Conservation (phyloP, 2,329 filamentous ascomycete genomes). For the Pestalotiopsis sp. region DNA sequence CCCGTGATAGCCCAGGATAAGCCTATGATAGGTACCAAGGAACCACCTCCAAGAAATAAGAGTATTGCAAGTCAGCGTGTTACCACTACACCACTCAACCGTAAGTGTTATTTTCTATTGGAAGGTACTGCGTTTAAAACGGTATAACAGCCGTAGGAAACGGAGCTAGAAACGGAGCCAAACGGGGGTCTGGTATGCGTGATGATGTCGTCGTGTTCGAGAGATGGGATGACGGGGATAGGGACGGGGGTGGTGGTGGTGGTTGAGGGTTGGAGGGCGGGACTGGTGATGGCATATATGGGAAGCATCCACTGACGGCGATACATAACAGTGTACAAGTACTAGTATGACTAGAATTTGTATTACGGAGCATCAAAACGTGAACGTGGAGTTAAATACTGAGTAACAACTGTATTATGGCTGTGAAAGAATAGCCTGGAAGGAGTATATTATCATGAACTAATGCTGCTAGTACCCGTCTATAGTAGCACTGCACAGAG, state of each 20-base stretch:
- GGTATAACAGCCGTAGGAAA: background rate
- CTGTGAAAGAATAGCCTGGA: no score
- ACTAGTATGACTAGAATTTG: no score
- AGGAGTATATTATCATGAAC: background rate
- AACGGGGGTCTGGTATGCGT: background rate
- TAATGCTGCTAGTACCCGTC: background rate
- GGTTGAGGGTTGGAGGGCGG: no score
- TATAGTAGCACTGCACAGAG: background rate
- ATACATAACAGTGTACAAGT: no score
- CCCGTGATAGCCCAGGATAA: background rate
- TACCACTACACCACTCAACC: constrained; percentile 10
- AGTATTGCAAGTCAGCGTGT: background rate
- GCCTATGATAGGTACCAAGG: background rate
- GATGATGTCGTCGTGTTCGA: background rate
- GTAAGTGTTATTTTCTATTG: background rate
- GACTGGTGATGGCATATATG: no score
- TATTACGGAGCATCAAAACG: no score
- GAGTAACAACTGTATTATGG: no score
- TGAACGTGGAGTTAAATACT: no score
- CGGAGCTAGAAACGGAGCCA: background rate
- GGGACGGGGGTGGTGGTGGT: no score
- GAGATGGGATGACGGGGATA: background rate
- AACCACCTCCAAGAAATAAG: background rate
- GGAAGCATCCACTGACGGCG: no score
- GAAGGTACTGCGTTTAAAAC: background rate